These are phyloP conservation scores for Isatis lusitanica DNA, from an alignment of 441 rosid species.

Conservation along the genomic window DNA sequence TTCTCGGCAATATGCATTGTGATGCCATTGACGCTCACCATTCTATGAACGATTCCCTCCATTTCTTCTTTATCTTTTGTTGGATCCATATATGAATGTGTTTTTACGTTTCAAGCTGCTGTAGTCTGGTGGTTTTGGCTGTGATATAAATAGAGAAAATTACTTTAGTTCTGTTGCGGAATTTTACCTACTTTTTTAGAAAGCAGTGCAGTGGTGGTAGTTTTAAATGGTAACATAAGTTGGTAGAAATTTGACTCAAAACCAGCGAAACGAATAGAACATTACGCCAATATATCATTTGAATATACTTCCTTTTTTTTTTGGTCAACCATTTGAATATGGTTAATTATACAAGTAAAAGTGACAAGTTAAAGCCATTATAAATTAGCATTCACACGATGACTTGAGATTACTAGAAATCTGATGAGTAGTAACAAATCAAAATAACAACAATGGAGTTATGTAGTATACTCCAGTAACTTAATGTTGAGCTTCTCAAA, in stretches of 20 bases:
- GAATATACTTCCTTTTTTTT: background rate
- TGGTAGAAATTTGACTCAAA: no score
- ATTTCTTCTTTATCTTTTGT: constrained; percentile 18
- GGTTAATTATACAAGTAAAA: background rate
- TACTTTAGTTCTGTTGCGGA: background rate
- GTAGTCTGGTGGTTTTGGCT: background rate
- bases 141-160: constrained; percentile 9
- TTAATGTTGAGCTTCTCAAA: constrained; percentile 13
- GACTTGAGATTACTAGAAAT: background rate
- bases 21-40: constrained; percentile 62
- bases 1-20: constrained; percentile 76
- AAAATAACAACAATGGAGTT: no score
- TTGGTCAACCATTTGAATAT: background rate
- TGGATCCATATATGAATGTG: background rate
- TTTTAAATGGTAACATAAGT: no score
- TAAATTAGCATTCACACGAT: background rate
- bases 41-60: constrained; percentile 56
- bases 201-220: background rate
- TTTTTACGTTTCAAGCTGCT: background rate
- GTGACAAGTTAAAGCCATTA: background rate
- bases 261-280: no score
- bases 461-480: no score
- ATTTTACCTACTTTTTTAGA: background rate
- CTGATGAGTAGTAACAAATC: background rate
- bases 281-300: no score